A percentile compares a stretch with the other conserved stretches of the same genome.
Conservation (phyloP, 129 eudicot species). For the Solidago caesia region DNA sequence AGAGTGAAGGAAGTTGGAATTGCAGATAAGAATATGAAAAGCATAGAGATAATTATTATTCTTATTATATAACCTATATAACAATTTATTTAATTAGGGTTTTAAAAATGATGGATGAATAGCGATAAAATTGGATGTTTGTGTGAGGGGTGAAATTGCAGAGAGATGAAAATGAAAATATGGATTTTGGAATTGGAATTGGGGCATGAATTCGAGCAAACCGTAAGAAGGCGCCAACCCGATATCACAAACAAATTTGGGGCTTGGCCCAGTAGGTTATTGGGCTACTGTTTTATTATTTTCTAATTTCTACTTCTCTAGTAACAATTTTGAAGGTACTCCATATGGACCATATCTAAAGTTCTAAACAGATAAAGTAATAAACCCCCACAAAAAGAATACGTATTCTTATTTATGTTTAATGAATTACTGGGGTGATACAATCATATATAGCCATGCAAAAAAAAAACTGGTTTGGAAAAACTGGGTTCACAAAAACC, state of each 20-base stretch:
- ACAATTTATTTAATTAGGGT: constrained; percentile 21
- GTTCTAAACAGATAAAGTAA: too few relatives aligned
- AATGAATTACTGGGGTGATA: too few relatives aligned
- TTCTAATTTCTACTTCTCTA: too few relatives aligned
- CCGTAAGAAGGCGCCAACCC: constrained; percentile 44
- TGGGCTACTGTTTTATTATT: constrained; percentile 17
- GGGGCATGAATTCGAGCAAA: constrained; percentile 31
- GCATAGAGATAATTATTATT: constrained; percentile 17
- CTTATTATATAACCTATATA: background rate
- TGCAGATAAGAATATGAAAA: constrained; percentile 5
- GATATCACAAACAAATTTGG: background rate
- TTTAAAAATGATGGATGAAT: constrained; percentile 23
- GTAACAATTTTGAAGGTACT: too few relatives aligned
- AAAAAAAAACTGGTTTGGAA: too few relatives aligned
- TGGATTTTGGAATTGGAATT: constrained; percentile 9
- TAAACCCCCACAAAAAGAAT: too few relatives aligned
- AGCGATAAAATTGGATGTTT: constrained; percentile 27
- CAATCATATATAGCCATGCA: too few relatives aligned
- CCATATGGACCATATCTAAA: too few relatives aligned
- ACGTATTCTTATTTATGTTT: too few relatives aligned
- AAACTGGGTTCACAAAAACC: too few relatives aligned
- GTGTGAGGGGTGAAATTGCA: background rate
- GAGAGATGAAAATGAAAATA: background rate
- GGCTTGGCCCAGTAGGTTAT: constrained; percentile 20
- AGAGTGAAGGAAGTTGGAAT: constrained; percentile 27